Conservation (phyloP, 2,329 filamentous ascomycete genomes). For the Ascochyta viciae-villosae region DNA sequence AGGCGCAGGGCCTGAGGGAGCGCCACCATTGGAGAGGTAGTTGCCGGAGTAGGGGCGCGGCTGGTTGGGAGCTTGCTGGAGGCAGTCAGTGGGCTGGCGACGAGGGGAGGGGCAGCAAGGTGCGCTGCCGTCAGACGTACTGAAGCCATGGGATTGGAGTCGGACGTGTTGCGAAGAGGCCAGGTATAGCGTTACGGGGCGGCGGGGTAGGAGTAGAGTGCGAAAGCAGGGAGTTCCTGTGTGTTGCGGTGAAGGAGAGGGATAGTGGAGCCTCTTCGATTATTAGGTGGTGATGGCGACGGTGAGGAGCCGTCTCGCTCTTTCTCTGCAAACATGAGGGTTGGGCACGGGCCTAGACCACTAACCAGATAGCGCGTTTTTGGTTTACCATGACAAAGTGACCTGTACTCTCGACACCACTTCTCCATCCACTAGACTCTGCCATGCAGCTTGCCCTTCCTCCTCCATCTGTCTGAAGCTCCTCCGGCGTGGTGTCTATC, state of each 20-base stretch:
- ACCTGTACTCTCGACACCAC: conserved; percentile 16
- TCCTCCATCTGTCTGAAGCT: conserved; percentile 8
- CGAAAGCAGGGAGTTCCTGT: conserved; percentile 17
- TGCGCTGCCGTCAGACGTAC: conserved; percentile 30
- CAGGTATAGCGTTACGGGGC: conserved; percentile 23
- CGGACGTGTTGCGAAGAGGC: conserved; percentile 32
- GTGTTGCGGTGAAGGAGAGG: conserved; percentile 17
- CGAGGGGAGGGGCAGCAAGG: conserved; percentile 15
- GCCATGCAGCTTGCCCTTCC: too few species aligned
- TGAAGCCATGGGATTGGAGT: conserved; percentile 44
- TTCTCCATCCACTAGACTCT: neutral
- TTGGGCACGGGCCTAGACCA: conserved; percentile 12
- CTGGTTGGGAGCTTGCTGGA: conserved; percentile 58
- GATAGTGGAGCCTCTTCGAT: conserved; percentile 32
- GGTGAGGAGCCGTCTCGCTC: conserved; percentile 24
- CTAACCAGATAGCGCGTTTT: conserved; percentile 25
- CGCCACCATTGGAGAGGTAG: conserved; percentile 57
- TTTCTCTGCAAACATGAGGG: conserved; percentile 36
- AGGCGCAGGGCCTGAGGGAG: conserved; percentile 51
- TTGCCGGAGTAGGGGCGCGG: conserved; percentile 58
- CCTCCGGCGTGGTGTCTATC: neutral
- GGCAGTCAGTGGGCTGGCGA: conserved; percentile 29
- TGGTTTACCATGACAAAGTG: conserved; percentile 27
- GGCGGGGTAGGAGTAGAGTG: conserved; percentile 8
- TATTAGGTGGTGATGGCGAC: conserved; percentile 35